Evolutionary conservation across 495 filamentous ascomycete genomes (phyloP).

Genomic region (Rostrohypoxylon terebratum): DNA sequence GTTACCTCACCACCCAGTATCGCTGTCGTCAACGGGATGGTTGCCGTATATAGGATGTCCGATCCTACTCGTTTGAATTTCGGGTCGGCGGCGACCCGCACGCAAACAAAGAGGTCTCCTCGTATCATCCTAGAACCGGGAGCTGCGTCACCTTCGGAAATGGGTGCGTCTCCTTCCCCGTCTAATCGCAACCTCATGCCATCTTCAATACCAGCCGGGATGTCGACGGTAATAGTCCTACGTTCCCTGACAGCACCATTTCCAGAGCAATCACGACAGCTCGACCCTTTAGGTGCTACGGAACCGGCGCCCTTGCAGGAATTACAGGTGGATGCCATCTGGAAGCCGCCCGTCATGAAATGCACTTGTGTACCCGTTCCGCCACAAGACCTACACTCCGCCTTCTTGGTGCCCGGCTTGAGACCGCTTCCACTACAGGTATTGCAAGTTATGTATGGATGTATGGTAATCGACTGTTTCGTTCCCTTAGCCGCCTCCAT

Average conservation of each 20-base stretch:
- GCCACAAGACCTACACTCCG: conserved; percentile 80
- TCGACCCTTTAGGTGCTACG: conserved; percentile 76
- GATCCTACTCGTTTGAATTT: conserved; percentile 87
- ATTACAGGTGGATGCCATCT: conserved; percentile 90
- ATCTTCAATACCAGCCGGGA: conserved; percentile 94
- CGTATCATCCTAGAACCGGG: conserved; percentile 68
- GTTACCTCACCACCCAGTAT: conserved; percentile 88
- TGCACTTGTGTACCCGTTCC: conserved; percentile 89
- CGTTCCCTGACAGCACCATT: conserved; percentile 81
- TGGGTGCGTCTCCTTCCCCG: conserved; percentile 87
- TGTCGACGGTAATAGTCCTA: conserved; percentile 85
- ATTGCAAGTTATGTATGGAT: conserved; percentile 79
- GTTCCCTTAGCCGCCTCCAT: conserved; percentile 95
- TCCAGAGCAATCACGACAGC: conserved; percentile 82
- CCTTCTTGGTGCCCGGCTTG: conserved; percentile 79
- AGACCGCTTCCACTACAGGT: conserved; percentile 86
- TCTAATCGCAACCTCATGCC: conserved; percentile 87
- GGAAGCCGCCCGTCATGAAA: conserved; percentile 91
- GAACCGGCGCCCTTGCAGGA: conserved; percentile 81
- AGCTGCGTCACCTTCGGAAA: conserved; percentile 73
- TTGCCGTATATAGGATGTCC: conserved; percentile 91
- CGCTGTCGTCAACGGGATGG: conserved; percentile 92
- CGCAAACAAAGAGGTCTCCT: conserved; percentile 89
- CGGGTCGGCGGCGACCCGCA: conserved; percentile 83
- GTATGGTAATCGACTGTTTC: conserved; percentile 79